Conservation (phyloP, 2,329 filamentous ascomycete genomes). For the Pyrenochaeta sp. region DNA sequence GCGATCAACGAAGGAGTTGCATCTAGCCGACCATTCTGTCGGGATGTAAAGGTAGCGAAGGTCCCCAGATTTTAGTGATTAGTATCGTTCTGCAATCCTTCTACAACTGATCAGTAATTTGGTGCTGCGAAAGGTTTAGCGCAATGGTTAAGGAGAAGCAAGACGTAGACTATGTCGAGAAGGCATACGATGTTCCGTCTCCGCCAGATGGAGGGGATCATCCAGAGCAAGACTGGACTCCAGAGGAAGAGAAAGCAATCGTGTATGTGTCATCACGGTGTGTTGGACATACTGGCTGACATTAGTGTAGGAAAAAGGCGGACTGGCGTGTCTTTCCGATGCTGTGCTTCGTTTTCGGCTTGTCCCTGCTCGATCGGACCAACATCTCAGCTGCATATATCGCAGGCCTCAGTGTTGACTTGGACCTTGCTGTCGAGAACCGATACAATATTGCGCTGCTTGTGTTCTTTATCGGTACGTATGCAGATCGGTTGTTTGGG, state of each 20-base stretch:
- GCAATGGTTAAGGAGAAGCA: background rate
- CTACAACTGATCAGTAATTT: background rate
- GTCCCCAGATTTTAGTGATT: background rate
- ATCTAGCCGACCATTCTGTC: background rate
- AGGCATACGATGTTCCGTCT: constrained; percentile 9
- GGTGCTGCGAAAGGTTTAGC: too few relatives aligned
- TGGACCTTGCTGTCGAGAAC: constrained; percentile 21
- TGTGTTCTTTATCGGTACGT: constrained; percentile 40
- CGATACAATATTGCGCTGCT: constrained; percentile 43
- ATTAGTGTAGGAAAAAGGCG: constrained; percentile 32
- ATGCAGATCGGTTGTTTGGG: background rate
- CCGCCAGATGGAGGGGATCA: constrained; percentile 7
- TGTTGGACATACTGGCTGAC: background rate
- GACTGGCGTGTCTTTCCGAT: constrained; percentile 45
- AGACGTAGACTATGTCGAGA: background rate
- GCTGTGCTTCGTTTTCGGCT: constrained; percentile 42
- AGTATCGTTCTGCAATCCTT: background rate
- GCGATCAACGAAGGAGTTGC: background rate
- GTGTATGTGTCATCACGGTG: constrained; percentile 18
- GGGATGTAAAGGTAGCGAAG: background rate
- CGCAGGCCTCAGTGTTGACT: constrained; percentile 24
- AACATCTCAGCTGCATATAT: constrained; percentile 37
- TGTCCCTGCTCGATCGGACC: constrained; percentile 35
- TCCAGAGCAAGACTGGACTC: constrained; percentile 37
- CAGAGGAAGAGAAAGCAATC: constrained; percentile 39